Base-by-base conservation (phyloP, 768 basidiomycete species). In the Pleurotus pulmonarius region DNA sequence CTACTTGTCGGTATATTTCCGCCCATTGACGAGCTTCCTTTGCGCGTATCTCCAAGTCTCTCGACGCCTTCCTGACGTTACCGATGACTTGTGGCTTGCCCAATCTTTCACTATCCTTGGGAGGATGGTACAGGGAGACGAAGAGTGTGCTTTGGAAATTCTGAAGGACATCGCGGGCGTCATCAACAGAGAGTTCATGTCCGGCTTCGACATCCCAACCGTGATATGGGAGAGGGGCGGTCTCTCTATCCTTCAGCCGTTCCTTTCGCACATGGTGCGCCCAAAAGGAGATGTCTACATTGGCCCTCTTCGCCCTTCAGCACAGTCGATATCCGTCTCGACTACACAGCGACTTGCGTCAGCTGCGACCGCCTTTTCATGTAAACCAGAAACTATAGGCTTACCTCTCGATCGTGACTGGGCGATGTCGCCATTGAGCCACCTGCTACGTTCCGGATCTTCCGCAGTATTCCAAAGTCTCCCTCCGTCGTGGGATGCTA, bases 391-490 rank as follows among this genome's bases (percentile, higher is more conserved):
- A 9, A 67, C 64, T 6, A 67, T 71, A 48, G 79, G 76, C 0
- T 75, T 83, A 48, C 84, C 82, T 24, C 71, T 82, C 16, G 55
- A 71, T 1, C 70, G 70, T 6, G 87, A 91, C 65, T 96, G 93
- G 90, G 66, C 81, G 4, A 75, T 88, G 43, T 68, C 75, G 0
- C 83, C 93, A 0, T 66, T 97, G 4, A 81, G 92, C 61, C 87
- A 94, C 61, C 81, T 98, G 6, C 74, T 98, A 7, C 85, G 85
- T 8, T 95, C 94, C 0, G 86, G 85, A 0, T 74, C 71, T 20
- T 83, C 86, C 0, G 81, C 79, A 0, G 87, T 92, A 0, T 89
- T 96, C 72, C 77, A 80, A 37, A 62, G 76, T 18, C 77, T 90
- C 1, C 90, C 93, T 0, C 58, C 71, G 0, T 75, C 78, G 2